These are phyloP conservation scores for Penicillium crustosum DNA, from an alignment of 2,329 filamentous ascomycete species.

Conservation along the genomic window DNA sequence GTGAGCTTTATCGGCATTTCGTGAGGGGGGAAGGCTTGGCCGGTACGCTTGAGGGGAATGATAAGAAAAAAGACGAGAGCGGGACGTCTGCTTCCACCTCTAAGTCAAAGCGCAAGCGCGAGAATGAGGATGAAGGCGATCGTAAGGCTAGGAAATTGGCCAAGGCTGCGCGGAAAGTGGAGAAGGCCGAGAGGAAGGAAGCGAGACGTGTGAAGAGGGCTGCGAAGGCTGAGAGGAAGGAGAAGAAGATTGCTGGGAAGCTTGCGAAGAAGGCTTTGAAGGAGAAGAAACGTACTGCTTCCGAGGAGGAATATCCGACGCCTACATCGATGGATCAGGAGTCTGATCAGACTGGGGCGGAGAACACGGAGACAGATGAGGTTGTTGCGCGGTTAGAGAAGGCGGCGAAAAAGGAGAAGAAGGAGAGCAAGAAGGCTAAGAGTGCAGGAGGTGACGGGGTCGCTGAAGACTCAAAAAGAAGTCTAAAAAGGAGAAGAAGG, in stretches of 20 bases:
- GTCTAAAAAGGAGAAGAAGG: slow-evolving; percentile 47
- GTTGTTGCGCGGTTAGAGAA: slow-evolving; percentile 7
- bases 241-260: slow-evolving; percentile 30
- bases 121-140: slow-evolving; percentile 32
- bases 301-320: slow-evolving; percentile 35
- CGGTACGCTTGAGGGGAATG: slow-evolving; percentile 58
- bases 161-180: slow-evolving; percentile 38
- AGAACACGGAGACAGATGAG: slow-evolving; percentile 9
- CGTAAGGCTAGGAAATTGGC: slow-evolving; percentile 23
- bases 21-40: slow-evolving; percentile 75
- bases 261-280: slow-evolving; percentile 26
- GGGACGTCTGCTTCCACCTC: slow-evolving; percentile 12
- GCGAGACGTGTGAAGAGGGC: slow-evolving; percentile 23
- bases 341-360: slow-evolving; percentile 28
- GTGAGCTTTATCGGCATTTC: slow-evolving; percentile 75
- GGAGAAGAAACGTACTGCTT: slow-evolving; percentile 21
- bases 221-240: slow-evolving; percentile 15
- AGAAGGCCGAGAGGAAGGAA: slow-evolving; percentile 22
- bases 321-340: slow-evolving; percentile 30
- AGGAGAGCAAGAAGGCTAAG: slow-evolving; percentile 31
- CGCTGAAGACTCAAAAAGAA: slow-evolving; percentile 47
- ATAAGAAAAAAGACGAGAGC: slow-evolving; percentile 12
- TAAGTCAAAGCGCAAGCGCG: slow-evolving; percentile 36
- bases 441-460: background rate
- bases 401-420: slow-evolving; percentile 27